Evolutionary conservation across 2,329 filamentous ascomycete genomes (phyloP), one percentile per base, ranked within the genome.

Genomic region (Botrytis fragariae): DNA sequence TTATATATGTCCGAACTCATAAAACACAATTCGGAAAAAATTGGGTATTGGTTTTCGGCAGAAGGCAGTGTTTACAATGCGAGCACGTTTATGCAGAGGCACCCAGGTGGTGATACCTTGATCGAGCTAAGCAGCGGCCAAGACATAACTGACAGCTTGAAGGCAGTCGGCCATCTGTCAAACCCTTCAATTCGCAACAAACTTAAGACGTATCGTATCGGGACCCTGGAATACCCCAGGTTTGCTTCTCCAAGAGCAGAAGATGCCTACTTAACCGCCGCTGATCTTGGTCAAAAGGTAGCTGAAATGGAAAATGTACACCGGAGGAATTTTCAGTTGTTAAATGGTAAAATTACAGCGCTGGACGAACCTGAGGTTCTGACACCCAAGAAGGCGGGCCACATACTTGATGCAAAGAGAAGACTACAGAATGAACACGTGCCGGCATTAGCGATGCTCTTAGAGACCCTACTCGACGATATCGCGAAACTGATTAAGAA

Each of bases 1-100:
- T 32, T 64, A 25, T 64, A 29, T 32, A 7, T 64, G 5, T 64
- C 62, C 62, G 10, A 64, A 7, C 62, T 64, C n/a, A 64, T 64
- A 64, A 64, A 32, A 35, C 20, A 64, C 29, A 48, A 48, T 14
- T 64, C 62, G 22, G 39, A 64, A 45, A 39, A 64, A 48, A 44
- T 8, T 20, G 62, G 62, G 14, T 64, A 64, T 64, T 48, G 62
- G 39, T 64, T 64, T 45, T 64, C 62, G n/a, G 62, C 62, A 4
- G 20, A 64, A 10, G 39, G 62, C 1, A 45, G 25, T 32, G 62
- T 64, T 64, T 64, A 64, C 35, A 48, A 64, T 8, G 62, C 62
- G 8, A 64, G 62, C 62, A 45, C 8, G 10, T 64, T 64, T 64
- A 64, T 64, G 62, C 62, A 64, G 62, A 64, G 20, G 39, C 62